Percentiles rank a stretch among this genome's conserved stretches.
These are phyloP conservation scores for Nidularia sp. DNA, from an alignment of 768 basidiomycete genomes.

Conservation along the genomic window DNA sequence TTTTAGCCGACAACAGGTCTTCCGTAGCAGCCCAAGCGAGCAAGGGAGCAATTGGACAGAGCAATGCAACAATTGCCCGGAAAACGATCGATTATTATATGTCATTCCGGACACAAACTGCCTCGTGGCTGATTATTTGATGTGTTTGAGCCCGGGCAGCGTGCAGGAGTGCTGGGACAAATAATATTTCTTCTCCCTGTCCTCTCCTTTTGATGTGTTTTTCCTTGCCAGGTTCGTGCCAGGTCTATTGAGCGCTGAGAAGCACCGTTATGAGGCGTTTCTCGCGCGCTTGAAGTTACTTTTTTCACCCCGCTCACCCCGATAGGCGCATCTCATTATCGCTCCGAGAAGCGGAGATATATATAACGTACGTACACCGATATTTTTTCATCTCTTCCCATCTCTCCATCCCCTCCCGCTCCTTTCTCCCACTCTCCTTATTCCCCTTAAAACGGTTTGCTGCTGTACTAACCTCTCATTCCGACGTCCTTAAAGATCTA, in stretches of 20 bases:
- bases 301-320: no score
- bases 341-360: conserved; percentile 17
- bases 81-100: neutral
- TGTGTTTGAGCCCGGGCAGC: neutral
- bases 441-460: conserved; percentile 2
- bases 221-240: no score
- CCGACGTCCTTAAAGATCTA: conserved; percentile 4
- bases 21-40: no score
- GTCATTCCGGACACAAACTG: conserved; percentile 1
- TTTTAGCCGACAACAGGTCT: no score
- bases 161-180: no score
- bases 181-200: no score
- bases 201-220: no score
- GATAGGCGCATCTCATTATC: neutral
- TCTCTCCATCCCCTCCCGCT: conserved; percentile 5
- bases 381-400: conserved; percentile 7
- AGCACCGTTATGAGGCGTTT: no score
- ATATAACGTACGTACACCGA: conserved; percentile 10
- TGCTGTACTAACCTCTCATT: conserved; percentile 1
- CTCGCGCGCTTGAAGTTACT: no score
- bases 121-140: conserved; percentile 16
- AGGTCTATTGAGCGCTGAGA: no score
- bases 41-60: no score
- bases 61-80: no score
- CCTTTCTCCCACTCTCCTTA: conserved; percentile 8